phyloP scores from a whole-genome alignment of 1,284 basidiomycete species.

The Anthracocystis walkeri region DNA sequence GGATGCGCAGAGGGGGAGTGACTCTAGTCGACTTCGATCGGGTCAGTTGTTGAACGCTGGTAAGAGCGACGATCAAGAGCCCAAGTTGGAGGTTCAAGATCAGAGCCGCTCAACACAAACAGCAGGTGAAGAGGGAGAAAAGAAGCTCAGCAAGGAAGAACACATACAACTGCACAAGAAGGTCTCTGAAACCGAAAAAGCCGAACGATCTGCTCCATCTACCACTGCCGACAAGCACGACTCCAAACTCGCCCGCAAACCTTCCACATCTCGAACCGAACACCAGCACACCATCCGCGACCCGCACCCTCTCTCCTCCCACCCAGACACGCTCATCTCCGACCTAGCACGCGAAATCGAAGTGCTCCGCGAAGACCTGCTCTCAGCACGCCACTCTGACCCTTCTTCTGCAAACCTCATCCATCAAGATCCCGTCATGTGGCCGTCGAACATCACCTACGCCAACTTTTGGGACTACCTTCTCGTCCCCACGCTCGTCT shows the following conservation, averaged over 20 bases:
- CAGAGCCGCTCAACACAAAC: not conserved
- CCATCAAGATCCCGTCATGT: slow-evolving; percentile 72
- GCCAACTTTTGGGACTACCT: slow-evolving; percentile 89
- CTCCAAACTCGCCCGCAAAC: slow-evolving; percentile 6
- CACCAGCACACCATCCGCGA: slow-evolving; percentile 54
- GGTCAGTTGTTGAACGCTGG: slow-evolving; percentile 22
- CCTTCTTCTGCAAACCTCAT: slow-evolving; percentile 19
- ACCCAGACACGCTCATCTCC: slow-evolving; percentile 79
- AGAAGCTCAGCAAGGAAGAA: slow-evolving; percentile 34
- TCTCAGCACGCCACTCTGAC: slow-evolving; percentile 52
- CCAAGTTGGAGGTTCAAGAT: slow-evolving; percentile 12
- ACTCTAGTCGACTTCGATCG: slow-evolving; percentile 13
- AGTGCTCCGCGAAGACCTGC: slow-evolving; percentile 82
- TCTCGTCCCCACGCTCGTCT: slow-evolving; percentile 91
- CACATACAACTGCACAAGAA: slow-evolving; percentile 43
- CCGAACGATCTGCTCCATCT: slow-evolving; percentile 20
- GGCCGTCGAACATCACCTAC: slow-evolving; percentile 87
- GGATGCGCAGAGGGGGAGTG: slow-evolving; percentile 47
- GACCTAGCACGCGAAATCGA: slow-evolving; percentile 81
- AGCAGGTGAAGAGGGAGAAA: slow-evolving; percentile 4
- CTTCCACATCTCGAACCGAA: slow-evolving; percentile 16
- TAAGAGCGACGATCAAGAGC: not conserved
- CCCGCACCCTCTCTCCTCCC: slow-evolving; percentile 78
- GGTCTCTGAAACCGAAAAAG: slow-evolving; percentile 20
- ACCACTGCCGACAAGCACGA: not conserved